Base-by-base conservation (phyloP, 1,284 basidiomycete genomes). In the Sphagnurus paluster region DNA sequence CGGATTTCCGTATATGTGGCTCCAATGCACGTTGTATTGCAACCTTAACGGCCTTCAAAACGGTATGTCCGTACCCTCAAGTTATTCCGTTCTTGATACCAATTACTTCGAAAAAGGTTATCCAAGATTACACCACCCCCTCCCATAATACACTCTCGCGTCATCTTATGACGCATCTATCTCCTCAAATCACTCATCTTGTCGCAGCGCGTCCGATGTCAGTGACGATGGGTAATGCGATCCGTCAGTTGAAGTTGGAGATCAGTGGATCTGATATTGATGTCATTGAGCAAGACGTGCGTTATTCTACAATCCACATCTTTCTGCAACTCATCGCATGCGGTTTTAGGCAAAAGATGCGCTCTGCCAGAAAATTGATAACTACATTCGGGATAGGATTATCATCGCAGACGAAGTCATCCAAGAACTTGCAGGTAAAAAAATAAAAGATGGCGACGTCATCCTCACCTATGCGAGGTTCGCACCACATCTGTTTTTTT, bases 181-280 rank as follows among this genome's bases (percentile, higher is more conserved):
- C 90, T 5, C 90, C 91, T 13, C 94, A 97, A 76, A 96, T 97
- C 56, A 87, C 83, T 20, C 87, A 94, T 67, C 79, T 96, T 13
- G 90, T 93, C 13, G 80, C 87, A 44, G 88, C 90, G 21, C 75
- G 94, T 42, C 90, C 92, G 0, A 88, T 95, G 84, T 90, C 90
- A n/a, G 84, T 93, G n/a, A 91, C 92, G 20, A 93, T 94, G 83
- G 93, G 92, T 1, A 95, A 95, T 60, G 93, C 93, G 0, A 93
- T 94, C 55, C 81, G 95, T 48, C 92, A 96, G 67, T 76, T 99
- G 60, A 99, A 99, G 72, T 77, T 97, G 50, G 93, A 98, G 62
- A 98, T 99, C 64, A 95, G 92, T 61, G 81, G 83, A 16, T 84
- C 93, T 37, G 90, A 93, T 57, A 91, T 93, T 44, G 95, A 98